These are phyloP conservation scores for Bertia moriformis DNA, from an alignment of 2,329 filamentous ascomycete genomes.

Conservation along the genomic window DNA sequence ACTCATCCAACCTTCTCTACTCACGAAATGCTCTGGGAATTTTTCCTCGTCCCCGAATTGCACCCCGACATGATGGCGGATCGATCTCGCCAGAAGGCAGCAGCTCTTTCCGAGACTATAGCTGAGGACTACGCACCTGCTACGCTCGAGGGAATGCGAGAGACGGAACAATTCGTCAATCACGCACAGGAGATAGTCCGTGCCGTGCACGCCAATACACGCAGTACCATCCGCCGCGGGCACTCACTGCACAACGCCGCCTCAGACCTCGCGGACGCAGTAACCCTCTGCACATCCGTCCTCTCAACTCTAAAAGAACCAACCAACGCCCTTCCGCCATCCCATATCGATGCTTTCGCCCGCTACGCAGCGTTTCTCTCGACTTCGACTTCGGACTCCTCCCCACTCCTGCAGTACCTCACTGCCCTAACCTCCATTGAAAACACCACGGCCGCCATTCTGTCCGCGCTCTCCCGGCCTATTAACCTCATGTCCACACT, in stretches of 20 bases:
- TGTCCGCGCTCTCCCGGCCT: background rate
- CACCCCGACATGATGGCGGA: conserved; percentile 81
- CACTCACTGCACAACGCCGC: conserved; percentile 57
- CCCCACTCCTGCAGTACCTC: background rate
- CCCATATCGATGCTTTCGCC: background rate
- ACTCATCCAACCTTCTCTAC: conserved; percentile 84
- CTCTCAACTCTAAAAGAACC: background rate
- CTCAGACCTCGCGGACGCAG: background rate
- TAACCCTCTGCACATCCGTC: background rate
- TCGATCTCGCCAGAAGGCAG: conserved; percentile 73
- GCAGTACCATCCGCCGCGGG: conserved; percentile 65
- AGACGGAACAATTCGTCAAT: conserved; percentile 85
- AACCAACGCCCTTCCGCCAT: background rate
- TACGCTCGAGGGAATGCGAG: conserved; percentile 50
- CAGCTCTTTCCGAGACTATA: conserved; percentile 68
- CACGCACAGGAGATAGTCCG: conserved; percentile 83
- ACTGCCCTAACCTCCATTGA: background rate
- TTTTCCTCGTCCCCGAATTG: conserved; percentile 90
- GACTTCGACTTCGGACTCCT: background rate
- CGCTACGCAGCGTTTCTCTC: background rate
- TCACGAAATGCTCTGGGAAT: conserved; percentile 97
- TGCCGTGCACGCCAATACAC: conserved; percentile 68
- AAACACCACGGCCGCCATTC: background rate
- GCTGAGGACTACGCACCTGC: conserved; percentile 79
- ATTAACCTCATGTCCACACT: background rate